Base-by-base conservation (phyloP, 805 yeast genomes). In the Lipomyces anomalus region DNA sequence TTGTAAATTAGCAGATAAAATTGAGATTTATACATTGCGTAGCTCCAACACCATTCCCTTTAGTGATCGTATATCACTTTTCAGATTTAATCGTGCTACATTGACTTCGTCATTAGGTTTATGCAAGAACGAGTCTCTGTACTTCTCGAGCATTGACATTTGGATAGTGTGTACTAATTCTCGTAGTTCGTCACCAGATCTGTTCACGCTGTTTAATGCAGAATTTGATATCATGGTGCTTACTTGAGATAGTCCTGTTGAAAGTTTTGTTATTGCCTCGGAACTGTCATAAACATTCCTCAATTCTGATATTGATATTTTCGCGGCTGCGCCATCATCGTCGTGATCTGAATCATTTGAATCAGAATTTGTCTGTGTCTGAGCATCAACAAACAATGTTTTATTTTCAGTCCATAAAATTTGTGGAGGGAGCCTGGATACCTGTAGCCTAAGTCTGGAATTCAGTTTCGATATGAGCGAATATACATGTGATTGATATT, bases 301-400 rank as follows among this genome's bases (percentile, higher is more conserved):
- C 16, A 28, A 16, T 16, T 16, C 16, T 16, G 32, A 28, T n/a
- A n/a, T 16, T 28, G 16, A 28, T 28, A 16, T 28, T 16, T 28
- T 28, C 13, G 13, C 32, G 32, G 16, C 16, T 13, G 13, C 32
- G 16, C 32, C 32, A 28, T 13, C 16, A 16, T 13, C 16, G 32
- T 28, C 32, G 16, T 13, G 16, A 28, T 37, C 42, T n/a, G n/a
- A n/a, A n/a, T n/a, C n/a, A n/a, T n/a, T n/a, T n/a, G n/a, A n/a
- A n/a, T n/a, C n/a, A n/a, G n/a, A n/a, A 7, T 41, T 52, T 2
- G 55, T 50, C 42, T 50, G 55, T 3, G 52, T 50, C 37, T 43
- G 46, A 17, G 44, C 47, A 24, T 43, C 30, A 6, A 48, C 47
- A 24, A 39, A 47, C 6, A 22, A 17, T 13, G n/a, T 21, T n/a